Evolutionary conservation across 441 rosid genomes (phyloP).

Genomic region (Adansonia grandidieri): DNA sequence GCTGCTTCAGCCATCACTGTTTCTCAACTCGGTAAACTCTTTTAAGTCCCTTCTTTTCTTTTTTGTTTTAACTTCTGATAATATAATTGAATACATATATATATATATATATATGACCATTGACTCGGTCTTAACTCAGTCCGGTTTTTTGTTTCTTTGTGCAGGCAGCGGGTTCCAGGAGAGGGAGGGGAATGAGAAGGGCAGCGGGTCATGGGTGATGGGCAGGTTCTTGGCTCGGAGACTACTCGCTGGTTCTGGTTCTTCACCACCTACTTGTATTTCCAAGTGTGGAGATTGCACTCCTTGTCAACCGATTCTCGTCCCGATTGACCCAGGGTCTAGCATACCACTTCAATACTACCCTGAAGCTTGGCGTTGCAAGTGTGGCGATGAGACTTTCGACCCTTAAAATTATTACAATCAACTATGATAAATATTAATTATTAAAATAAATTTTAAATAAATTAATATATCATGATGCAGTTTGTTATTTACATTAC

Average conservation of each 20-base stretch:
- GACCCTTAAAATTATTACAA: not conserved
- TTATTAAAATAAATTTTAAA: no score
- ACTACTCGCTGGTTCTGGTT: not conserved
- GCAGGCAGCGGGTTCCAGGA: not conserved
- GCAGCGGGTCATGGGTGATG: not conserved
- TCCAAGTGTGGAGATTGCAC: not conserved
- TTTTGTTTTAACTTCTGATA: not conserved
- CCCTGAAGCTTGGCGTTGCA: constrained; percentile 11
- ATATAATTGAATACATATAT: not conserved
- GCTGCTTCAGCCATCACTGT: not conserved
- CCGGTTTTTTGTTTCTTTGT: not conserved
- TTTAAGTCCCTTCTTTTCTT: not conserved
- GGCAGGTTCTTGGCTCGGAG: not conserved
- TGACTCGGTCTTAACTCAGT: constrained; percentile 11
- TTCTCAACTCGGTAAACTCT: constrained; percentile 10
- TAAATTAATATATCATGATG: no score
- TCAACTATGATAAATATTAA: no score
- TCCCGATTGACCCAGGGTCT: not conserved
- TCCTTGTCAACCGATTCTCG: not conserved
- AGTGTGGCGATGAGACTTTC: constrained; percentile 3
- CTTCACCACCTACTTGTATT: not conserved
- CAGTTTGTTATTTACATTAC: no score
- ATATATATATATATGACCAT: not conserved
- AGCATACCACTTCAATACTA: not conserved
- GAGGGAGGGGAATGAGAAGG: not conserved